Conservation (phyloP, 1,139 yeast species). For the Scheffersomyces stambukii region DNA sequence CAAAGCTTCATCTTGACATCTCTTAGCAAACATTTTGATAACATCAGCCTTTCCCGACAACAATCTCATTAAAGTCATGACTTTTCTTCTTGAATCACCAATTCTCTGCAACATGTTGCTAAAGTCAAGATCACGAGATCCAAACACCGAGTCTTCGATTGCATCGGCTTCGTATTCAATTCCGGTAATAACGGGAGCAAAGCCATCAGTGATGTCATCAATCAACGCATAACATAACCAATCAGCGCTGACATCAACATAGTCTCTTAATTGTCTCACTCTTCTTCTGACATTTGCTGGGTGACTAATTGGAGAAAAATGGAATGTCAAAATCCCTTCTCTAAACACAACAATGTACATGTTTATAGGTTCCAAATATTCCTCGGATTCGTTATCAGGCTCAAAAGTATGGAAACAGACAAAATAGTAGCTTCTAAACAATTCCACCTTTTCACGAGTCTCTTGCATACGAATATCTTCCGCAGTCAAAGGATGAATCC, state of each 20-base stretch:
- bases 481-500: slow-evolving; percentile 80
- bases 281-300: slow-evolving; percentile 86
- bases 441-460: slow-evolving; percentile 76
- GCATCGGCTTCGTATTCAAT: slow-evolving; percentile 88
- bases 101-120: slow-evolving; percentile 69
- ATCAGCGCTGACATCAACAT: slow-evolving; percentile 80
- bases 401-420: slow-evolving; percentile 80
- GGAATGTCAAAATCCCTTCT: slow-evolving; percentile 79
- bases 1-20: slow-evolving; percentile 68
- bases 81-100: slow-evolving; percentile 83
- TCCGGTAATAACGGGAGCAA: slow-evolving; percentile 82
- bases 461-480: slow-evolving; percentile 83
- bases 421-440: slow-evolving; percentile 68
- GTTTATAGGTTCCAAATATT: slow-evolving; percentile 78
- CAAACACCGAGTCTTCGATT: slow-evolving; percentile 66
- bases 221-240: slow-evolving; percentile 91
- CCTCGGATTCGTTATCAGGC: slow-evolving; percentile 69
- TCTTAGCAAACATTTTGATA: slow-evolving; percentile 92
- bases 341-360: slow-evolving; percentile 85
- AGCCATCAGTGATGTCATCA: slow-evolving; percentile 89
- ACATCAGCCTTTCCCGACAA: slow-evolving; percentile 96
- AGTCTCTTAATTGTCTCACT: slow-evolving; percentile 82
- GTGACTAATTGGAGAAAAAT: slow-evolving; percentile 73
- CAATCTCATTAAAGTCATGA: slow-evolving; percentile 82
- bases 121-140: slow-evolving; percentile 45